Percentiles rank a stretch among this genome's conserved stretches.
Evolutionary conservation across 1,284 basidiomycete genomes (phyloP).

Genomic region (Cystobasidiaceae sp.): DNA sequence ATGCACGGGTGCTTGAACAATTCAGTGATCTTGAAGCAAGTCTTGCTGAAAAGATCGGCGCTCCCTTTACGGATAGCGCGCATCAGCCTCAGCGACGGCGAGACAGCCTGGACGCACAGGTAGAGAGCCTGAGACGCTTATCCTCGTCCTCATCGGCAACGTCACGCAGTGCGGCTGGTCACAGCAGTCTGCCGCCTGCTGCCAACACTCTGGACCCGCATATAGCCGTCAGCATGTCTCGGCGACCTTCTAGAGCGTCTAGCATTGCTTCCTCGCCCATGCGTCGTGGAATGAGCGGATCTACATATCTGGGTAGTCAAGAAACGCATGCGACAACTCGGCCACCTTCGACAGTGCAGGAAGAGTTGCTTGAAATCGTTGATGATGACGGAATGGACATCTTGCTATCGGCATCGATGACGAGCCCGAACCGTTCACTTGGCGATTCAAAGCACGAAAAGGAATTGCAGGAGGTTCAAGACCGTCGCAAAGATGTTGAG

Average conservation of each 20-base stretch:
- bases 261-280: conserved; percentile 17
- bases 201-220: neutral
- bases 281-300: neutral
- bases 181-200: neutral
- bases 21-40: neutral
- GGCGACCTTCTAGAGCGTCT: neutral
- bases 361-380: neutral
- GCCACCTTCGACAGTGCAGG: conserved; percentile 7
- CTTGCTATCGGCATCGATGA: neutral
- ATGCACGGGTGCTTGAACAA: conserved; percentile 2
- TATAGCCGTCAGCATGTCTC: neutral
- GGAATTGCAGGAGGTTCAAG: neutral
- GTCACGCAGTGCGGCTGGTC: neutral
- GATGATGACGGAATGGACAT: neutral
- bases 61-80: neutral
- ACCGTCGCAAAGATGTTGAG: neutral
- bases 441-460: neutral
- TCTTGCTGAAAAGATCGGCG: conserved; percentile 12
- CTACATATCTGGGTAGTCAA: neutral
- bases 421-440: neutral
- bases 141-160: conserved; percentile 2
- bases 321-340: neutral
- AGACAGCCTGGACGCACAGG: neutral
- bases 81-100: neutral
- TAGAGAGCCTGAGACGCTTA: neutral